Percentiles rank a stretch among this genome's conserved stretches.
These are phyloP conservation scores for Irineochytrium annulatum DNA, from an alignment of 192 early-diverging fungal species.

Conservation along the genomic window DNA sequence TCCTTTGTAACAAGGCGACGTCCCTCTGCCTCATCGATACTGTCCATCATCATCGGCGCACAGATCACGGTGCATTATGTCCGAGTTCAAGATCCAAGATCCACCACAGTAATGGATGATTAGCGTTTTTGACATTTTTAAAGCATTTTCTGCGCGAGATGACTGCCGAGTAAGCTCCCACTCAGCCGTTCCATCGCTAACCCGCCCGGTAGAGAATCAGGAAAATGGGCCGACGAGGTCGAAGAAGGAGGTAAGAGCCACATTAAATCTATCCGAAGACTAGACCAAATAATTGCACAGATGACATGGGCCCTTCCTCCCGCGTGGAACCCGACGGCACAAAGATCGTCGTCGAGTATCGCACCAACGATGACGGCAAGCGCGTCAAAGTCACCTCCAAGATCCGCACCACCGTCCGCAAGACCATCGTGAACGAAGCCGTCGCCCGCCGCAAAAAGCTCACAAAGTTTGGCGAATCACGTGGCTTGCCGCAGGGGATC, in stretches of 20 bases:
- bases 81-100: too few species aligned
- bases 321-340: constrained; percentile 70
- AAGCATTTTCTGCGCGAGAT: too few species aligned
- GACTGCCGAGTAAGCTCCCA: too few species aligned
- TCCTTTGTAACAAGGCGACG: too few species aligned
- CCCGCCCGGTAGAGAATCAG: neutral
- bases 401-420: constrained; percentile 66
- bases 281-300: neutral
- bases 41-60: too few species aligned
- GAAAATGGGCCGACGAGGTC: constrained; percentile 26
- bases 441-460: constrained; percentile 89
- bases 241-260: neutral
- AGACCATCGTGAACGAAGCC: constrained; percentile 78
- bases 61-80: too few species aligned
- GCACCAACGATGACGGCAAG: constrained; percentile 85
- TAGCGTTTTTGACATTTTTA: too few species aligned
- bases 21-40: too few species aligned
- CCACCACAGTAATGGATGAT: too few species aligned
- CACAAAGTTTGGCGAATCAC: constrained; percentile 90
- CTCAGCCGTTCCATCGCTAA: too few species aligned
- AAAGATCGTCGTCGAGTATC: constrained; percentile 76
- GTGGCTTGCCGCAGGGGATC: constrained; percentile 68
- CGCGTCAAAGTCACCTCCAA: constrained; percentile 85
- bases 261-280: neutral
- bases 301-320: constrained; percentile 41